A percentile compares a stretch with the other conserved stretches of the same genome.
phyloP scores from a whole-genome alignment of 805 yeast species.

The Saccharomycopsis schoenii region DNA sequence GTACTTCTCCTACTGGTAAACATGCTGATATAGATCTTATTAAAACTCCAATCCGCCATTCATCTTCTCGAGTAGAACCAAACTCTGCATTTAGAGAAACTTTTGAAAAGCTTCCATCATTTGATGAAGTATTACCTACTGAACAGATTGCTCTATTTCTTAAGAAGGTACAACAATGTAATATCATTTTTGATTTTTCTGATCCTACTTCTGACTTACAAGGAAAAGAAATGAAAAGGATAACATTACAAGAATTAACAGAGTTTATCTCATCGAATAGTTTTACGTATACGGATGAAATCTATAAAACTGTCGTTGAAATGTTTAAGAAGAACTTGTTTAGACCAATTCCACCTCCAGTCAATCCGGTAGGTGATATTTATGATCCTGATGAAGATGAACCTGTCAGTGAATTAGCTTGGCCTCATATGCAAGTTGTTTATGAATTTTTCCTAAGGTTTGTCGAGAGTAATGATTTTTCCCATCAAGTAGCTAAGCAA shows the following conservation, averaged over 20 bases:
- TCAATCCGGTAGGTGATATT: constrained; percentile 91
- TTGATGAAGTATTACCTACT: constrained; percentile 79
- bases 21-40: constrained; percentile 71
- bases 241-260: constrained; percentile 79
- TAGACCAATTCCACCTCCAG: constrained; percentile 97
- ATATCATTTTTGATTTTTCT: constrained; percentile 83
- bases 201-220: constrained; percentile 88
- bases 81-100: constrained; percentile 44
- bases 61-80: constrained; percentile 85
- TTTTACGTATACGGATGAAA: constrained; percentile 79
- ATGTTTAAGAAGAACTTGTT: constrained; percentile 88
- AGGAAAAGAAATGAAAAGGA: constrained; percentile 86
- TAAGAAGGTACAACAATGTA: constrained; percentile 89
- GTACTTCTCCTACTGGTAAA: constrained; percentile 55
- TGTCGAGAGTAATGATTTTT: constrained; percentile 90
- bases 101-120: constrained; percentile 69
- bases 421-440: constrained; percentile 98
- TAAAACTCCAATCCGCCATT: constrained; percentile 80
- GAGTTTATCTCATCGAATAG: constrained; percentile 78
- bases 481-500: constrained; percentile 86
- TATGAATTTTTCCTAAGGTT: constrained; percentile 90
- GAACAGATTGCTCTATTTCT: constrained; percentile 73
- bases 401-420: constrained; percentile 89
- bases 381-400: constrained; percentile 99
- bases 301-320: constrained; percentile 77